Evolutionary conservation across 805 yeast genomes (phyloP).

Genomic region (Spathaspora boniae): DNA sequence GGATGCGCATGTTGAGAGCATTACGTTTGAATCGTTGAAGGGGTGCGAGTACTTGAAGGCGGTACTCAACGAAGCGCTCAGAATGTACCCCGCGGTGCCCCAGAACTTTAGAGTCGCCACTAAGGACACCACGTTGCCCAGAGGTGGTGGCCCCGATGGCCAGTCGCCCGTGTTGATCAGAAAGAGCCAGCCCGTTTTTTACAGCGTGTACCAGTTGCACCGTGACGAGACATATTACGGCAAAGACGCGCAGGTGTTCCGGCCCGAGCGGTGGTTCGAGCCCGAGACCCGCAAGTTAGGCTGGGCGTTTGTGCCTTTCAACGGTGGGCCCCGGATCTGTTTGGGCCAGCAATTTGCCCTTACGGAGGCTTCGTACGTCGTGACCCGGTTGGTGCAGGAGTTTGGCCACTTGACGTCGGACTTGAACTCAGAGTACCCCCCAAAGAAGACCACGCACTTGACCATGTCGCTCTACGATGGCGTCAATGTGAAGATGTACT

Average conservation of each 20-base stretch:
- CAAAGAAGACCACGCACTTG: slow-evolving; percentile 24
- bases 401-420: slow-evolving; percentile 14
- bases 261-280: slow-evolving; percentile 38
- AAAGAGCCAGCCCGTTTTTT: slow-evolving; percentile 18
- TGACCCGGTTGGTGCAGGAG: slow-evolving; percentile 30
- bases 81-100: slow-evolving; percentile 36
- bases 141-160: slow-evolving; percentile 32
- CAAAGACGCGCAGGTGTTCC: slow-evolving; percentile 29
- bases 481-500: slow-evolving; percentile 5
- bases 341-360: slow-evolving; percentile 56
- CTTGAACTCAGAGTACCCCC: slow-evolving; percentile 20
- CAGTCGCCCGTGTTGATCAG: slow-evolving; percentile 18
- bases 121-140: slow-evolving; percentile 28
- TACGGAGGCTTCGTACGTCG: slow-evolving; percentile 46
- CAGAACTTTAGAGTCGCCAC: slow-evolving; percentile 25
- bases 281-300: slow-evolving; percentile 31
- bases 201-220: slow-evolving; percentile 18
- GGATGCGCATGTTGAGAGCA: slow-evolving; percentile 23
- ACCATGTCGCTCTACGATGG: slow-evolving; percentile 19
- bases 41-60: slow-evolving; percentile 37
- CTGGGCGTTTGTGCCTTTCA: slow-evolving; percentile 52
- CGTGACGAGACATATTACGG: slow-evolving; percentile 26
- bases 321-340: slow-evolving; percentile 56
- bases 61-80: slow-evolving; percentile 32
- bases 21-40: slow-evolving; percentile 35